Conservation (phyloP, 441 rosid genomes). For the Gossypium lobatum region DNA sequence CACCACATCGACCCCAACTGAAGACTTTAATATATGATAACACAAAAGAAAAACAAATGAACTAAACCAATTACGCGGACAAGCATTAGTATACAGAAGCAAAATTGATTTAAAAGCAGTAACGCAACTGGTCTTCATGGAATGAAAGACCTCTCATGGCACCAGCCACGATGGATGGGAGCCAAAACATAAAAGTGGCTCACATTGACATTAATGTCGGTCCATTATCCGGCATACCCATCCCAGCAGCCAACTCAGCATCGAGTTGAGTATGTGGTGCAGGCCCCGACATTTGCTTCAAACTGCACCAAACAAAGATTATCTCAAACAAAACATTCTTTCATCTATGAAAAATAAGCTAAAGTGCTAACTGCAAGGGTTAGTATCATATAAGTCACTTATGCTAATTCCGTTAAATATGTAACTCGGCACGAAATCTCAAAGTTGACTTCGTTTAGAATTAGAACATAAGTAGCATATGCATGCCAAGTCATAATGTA, state of each 20-base stretch:
- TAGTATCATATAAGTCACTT: no score
- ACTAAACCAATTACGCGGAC: not conserved
- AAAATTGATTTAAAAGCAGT: not conserved
- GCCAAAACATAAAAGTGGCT: slow-evolving; percentile 19
- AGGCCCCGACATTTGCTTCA: slow-evolving; percentile 68
- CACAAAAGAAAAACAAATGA: not conserved
- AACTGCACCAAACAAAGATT: slow-evolving; percentile 28
- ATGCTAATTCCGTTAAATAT: no score
- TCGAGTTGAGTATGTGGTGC: slow-evolving; percentile 94
- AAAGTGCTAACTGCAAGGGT: not conserved
- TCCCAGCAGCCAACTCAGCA: slow-evolving; percentile 90
- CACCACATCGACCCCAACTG: no score
- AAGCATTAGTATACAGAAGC: not conserved
- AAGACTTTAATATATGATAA: not conserved
- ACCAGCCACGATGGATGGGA: not conserved
- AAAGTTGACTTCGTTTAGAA: no score
- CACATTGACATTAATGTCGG: slow-evolving; percentile 68
- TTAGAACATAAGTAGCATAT: no score
- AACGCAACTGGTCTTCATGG: not conserved
- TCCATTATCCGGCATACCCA: slow-evolving; percentile 98
- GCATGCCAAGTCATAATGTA: no score
- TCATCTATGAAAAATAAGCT: not conserved
- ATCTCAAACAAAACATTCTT: not conserved
- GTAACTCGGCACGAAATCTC: no score
- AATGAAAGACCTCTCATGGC: slow-evolving; percentile 5